Evolutionary conservation across 2,329 filamentous ascomycete species (phyloP).

Genomic region (Microdochium trichocladiopsis): DNA sequence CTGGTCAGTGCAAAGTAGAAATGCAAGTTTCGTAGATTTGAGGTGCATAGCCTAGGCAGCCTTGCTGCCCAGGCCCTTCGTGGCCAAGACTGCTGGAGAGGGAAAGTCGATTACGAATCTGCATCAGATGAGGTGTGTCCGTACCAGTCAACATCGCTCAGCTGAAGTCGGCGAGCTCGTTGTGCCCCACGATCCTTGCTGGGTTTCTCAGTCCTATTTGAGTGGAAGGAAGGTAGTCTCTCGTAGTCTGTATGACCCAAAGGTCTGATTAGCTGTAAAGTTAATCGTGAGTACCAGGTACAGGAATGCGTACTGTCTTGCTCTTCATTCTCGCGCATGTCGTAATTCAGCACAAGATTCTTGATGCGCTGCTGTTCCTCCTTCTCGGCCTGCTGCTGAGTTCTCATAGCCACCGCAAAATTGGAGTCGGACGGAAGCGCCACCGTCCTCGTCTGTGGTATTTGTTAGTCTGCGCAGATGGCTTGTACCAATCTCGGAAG

Average conservation of each 20-base stretch:
- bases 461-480: not conserved
- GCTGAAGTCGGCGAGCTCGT: constrained; percentile 81
- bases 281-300: constrained; percentile 25
- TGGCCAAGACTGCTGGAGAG: too few species aligned
- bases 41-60: too few species aligned
- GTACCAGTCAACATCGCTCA: constrained; percentile 98
- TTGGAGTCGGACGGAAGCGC: constrained; percentile 85
- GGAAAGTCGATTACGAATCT: not conserved
- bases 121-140: constrained; percentile 18
- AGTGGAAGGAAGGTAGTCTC: constrained; percentile 38
- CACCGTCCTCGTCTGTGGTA: constrained; percentile 74
- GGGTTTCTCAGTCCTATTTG: constrained; percentile 49
- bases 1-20: too few species aligned
- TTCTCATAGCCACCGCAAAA: constrained; percentile 94
- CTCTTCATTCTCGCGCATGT: constrained; percentile 78
- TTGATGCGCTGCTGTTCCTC: constrained; percentile 99
- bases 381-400: constrained; percentile 86
- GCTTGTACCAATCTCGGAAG: constrained; percentile 1
- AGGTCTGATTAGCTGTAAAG: constrained; percentile 40
- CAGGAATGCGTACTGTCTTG: constrained; percentile 62
- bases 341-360: constrained; percentile 92
- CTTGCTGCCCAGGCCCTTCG: too few species aligned
- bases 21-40: too few species aligned
- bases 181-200: constrained; percentile 65
- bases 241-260: constrained; percentile 38